Percentiles rank a stretch among this genome's conserved stretches.
Evolutionary conservation across 2,329 filamentous ascomycete species (phyloP).

Genomic region (Colletotrichum higginsianum): DNA sequence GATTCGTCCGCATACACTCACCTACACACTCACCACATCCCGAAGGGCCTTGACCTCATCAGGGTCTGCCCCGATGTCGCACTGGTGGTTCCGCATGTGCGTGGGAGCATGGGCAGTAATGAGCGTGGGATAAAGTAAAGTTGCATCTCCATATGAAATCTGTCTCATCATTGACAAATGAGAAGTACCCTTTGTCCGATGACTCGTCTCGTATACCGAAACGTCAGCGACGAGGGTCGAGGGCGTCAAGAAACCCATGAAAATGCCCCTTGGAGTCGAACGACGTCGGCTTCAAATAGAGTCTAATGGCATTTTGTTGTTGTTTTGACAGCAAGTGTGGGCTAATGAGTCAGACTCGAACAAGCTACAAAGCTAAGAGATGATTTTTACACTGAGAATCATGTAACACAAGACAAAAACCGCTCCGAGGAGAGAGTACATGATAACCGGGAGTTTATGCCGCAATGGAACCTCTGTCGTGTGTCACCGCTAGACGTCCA

Average conservation of each 20-base stretch:
- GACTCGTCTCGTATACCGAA: constrained; percentile 33
- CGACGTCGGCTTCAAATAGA: background rate
- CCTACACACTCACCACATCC: constrained; percentile 14
- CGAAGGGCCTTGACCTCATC: constrained; percentile 15
- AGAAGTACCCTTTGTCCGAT: constrained; percentile 27
- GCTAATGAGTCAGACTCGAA: background rate
- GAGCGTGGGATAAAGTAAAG: background rate
- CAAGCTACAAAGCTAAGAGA: background rate
- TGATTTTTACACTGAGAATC: background rate
- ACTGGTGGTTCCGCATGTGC: background rate
- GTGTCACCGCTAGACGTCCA: constrained; percentile 35
- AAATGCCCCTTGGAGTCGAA: background rate
- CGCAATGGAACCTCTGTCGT: constrained; percentile 21
- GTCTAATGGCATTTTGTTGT: background rate
- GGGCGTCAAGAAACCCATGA: background rate
- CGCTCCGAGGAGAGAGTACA: constrained; percentile 2
- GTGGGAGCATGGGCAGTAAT: background rate
- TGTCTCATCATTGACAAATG: constrained; percentile 20
- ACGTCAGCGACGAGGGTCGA: no score
- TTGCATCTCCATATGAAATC: constrained; percentile 3
- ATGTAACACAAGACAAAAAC: no score
- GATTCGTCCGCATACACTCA: no score
- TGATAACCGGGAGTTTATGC: constrained; percentile 26
- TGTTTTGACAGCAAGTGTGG: background rate
- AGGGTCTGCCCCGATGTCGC: constrained; percentile 38